Conservation (phyloP, 2,329 filamentous ascomycete species). For the Colletotrichum somersetense region DNA sequence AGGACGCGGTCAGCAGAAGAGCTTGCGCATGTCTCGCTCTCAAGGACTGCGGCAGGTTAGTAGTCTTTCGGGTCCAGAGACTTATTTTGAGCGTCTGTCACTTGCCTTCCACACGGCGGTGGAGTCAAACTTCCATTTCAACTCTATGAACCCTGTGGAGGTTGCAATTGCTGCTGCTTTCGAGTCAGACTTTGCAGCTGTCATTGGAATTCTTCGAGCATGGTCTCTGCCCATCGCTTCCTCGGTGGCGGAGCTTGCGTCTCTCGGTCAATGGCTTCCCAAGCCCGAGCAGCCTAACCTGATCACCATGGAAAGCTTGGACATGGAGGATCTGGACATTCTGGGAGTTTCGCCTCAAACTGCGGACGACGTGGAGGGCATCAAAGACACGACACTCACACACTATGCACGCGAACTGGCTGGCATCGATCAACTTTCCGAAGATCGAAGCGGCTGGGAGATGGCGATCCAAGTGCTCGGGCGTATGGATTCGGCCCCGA, state of each 20-base stretch:
- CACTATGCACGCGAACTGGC: constrained; percentile 80
- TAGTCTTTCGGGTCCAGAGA: constrained; percentile 68
- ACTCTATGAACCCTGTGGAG: constrained; percentile 81
- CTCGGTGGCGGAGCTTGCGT: constrained; percentile 85
- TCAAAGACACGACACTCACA: constrained; percentile 83
- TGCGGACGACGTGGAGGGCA: constrained; percentile 71
- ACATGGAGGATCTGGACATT: constrained; percentile 87
- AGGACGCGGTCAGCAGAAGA: constrained; percentile 65
- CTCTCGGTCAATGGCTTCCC: constrained; percentile 86
- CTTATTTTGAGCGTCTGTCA: constrained; percentile 80
- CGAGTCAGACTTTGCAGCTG: constrained; percentile 83
- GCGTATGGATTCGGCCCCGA: constrained; percentile 79
- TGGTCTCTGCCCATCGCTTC: constrained; percentile 87
- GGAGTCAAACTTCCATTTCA: constrained; percentile 79
- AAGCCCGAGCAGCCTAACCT: constrained; percentile 66
- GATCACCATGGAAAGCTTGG: constrained; percentile 74
- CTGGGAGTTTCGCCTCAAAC: constrained; percentile 74
- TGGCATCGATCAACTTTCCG: constrained; percentile 63
- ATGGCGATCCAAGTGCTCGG: constrained; percentile 86
- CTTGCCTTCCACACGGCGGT: constrained; percentile 78
- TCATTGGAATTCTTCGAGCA: constrained; percentile 78
- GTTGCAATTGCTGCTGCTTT: constrained; percentile 85
- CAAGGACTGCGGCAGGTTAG: constrained; percentile 50
- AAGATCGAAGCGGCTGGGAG: constrained; percentile 83
- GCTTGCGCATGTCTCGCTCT: constrained; percentile 56